Evolutionary conservation across 2,329 filamentous ascomycete genomes (phyloP).

Genomic region (Exophiala dermatitidis): DNA sequence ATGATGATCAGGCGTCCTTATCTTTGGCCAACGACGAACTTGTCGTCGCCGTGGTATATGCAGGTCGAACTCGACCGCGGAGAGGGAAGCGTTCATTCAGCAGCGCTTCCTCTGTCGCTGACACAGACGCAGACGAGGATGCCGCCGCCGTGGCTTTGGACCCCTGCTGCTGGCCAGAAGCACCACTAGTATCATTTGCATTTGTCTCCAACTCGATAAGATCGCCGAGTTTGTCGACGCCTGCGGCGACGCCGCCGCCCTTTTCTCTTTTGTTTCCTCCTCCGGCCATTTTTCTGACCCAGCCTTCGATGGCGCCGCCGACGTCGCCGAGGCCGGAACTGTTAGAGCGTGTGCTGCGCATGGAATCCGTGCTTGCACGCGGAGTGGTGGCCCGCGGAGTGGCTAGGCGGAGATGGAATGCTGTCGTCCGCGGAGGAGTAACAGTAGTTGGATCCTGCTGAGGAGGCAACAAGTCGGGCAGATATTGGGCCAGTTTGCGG

Average conservation of each 20-base stretch:
- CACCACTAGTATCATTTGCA: conserved; percentile 5
- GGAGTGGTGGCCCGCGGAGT: conserved; percentile 29
- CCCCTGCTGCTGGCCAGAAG: not conserved
- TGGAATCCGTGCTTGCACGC: conserved; percentile 38
- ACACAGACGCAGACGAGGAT: not conserved
- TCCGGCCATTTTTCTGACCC: conserved; percentile 68
- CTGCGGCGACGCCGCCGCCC: not conserved
- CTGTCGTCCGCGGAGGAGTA: conserved; percentile 23
- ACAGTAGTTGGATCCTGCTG: conserved; percentile 32
- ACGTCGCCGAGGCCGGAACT: conserved; percentile 64
- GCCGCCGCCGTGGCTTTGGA: not conserved
- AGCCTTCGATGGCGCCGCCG: conserved; percentile 79
- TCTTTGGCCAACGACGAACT: conserved; percentile 9
- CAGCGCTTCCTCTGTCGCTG: conserved; percentile 23
- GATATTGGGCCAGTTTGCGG: conserved; percentile 71
- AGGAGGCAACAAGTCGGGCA: conserved; percentile 62
- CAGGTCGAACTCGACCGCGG: conserved; percentile 25
- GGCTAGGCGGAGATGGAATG: conserved; percentile 8
- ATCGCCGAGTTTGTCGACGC: conserved; percentile 31
- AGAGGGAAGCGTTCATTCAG: conserved; percentile 29
- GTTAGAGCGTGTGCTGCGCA: conserved; percentile 38
- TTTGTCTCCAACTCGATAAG: conserved; percentile 38
- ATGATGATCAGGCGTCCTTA: conserved; percentile 4
- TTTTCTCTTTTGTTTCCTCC: conserved; percentile 11
- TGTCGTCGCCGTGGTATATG: conserved; percentile 11